Evolutionary conservation across 768 basidiomycete species (phyloP), one percentile per base, ranked within the genome.

Genomic region (Tricholoma sp.): DNA sequence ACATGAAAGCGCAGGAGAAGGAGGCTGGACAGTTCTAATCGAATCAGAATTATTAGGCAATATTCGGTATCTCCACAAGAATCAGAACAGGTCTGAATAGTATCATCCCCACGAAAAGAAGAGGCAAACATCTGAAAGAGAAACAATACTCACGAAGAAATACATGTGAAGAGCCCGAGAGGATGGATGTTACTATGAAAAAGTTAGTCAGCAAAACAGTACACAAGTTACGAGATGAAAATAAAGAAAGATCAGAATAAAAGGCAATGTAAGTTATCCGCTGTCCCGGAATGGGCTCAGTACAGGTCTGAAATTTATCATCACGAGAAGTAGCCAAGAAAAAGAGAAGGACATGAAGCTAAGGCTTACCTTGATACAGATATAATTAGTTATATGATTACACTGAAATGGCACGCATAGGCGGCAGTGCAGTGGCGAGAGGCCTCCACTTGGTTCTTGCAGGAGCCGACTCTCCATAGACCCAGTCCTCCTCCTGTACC

Each of bases 291-390:
- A 59, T 65, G 65, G 61, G 73, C 69, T 89, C 84, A 74, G 88
- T 83, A 89, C 86, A 89, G 86, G 87, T 88, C 86, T 89, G 84
- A 49, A 49, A 81, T 68, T 65, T 81, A 74, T 88, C 88, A 87
- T 89, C 87, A 59, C 15, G 34, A 54, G 24, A 1, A 24, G 24
- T 12, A 50, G 63, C 61, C 59, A 41, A 54, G 50, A 45, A 32
- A 59, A 37, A 33, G 44, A 7, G 53, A 10, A 29, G 49, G 33
- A 57, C 31, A 39, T 37, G 47, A 50, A 41, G 20, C 12, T 29
- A 8, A 44, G 3, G 39, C 44, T 61, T 57, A 62, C 56, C 61
- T 34, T 44, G 50, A 50, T 59, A 66, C 54, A 57, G 61, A 36
- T 48, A 13, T 55, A 15, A 52, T 54, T 9, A 64, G 61, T 48